Base-by-base conservation (phyloP, 768 basidiomycete species). In the Trametes sanguinea region DNA sequence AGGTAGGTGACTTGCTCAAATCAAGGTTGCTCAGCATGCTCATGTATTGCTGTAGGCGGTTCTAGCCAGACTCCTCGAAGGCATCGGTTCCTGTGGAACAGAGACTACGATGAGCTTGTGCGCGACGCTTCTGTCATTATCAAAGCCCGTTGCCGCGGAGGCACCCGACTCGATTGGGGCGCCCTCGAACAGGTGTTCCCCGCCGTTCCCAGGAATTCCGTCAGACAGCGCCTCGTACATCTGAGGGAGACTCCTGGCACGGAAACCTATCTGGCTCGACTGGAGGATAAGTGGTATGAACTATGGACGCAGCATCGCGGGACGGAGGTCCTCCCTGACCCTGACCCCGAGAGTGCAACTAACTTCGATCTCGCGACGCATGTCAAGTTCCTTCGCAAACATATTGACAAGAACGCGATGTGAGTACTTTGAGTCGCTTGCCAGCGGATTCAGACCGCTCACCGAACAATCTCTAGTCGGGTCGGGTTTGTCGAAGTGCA, bases 321-420 rank as follows among this genome's bases (percentile, higher is more conserved):
- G 3, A 85, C 87, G 1, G 73, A 77, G 4, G 77, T 79, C 44
- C 80, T 97, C 27, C 87, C 85, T 0, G 95, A 97, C 69, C 81
- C 84, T 5, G 80, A 93, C 66, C 85, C 83, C 4, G 70, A 76
- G 42, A 89, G 87, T 72, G 76, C 85, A 17, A 83, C 81, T 6
- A 83, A 92, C 48, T 96, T 97, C 68, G 84, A 93, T 71, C 74
- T 97, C n/a, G 76, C 86, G 32, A 80, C 81, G n/a, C 94, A 95
- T 68, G 71, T 97, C 33, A 83, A 87, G 64, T 94, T 94, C 69
- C 78, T 98, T 54, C 83, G 95, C 44, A 80, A 80, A 9, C 83
- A 92, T 67, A 79, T 97, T 33, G 92, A 95, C 71, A 97, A 97
- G 75, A 88, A 86, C 71, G 85, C 88, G 1, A 67, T 97, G 95